These are phyloP conservation scores for Aspergillus neotritici DNA, from an alignment of 2,329 filamentous ascomycete genomes.

Conservation along the genomic window DNA sequence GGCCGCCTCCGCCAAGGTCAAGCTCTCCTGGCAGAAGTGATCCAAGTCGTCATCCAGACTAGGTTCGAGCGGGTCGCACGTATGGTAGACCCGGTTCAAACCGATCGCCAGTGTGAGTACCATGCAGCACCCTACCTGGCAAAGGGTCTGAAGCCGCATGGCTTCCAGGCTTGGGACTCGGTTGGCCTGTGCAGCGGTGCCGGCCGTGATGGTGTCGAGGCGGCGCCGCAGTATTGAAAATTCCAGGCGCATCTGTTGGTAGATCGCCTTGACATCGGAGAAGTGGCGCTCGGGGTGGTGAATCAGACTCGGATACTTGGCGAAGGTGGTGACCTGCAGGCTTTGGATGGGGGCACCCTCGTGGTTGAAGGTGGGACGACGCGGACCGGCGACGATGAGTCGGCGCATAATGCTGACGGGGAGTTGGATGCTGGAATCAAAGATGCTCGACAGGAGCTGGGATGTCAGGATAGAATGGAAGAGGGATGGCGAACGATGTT, in stretches of 20 bases:
- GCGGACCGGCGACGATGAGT: too few species aligned
- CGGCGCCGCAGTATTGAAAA: conserved; percentile 5
- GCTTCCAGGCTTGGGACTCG: background rate
- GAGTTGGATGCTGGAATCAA: conserved; percentile 17
- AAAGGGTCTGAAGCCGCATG: conserved; percentile 11
- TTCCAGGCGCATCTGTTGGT: conserved; percentile 13
- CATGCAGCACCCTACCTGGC: conserved; percentile 17
- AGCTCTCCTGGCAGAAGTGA: conserved; percentile 10
- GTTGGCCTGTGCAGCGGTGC: background rate
- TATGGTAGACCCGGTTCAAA: conserved; percentile 15
- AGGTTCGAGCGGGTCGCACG: conserved; percentile 11
- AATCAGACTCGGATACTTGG: conserved; percentile 7
- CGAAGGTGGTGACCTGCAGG: too few species aligned
- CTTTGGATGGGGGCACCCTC: too few species aligned
- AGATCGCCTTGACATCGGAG: conserved; percentile 13
- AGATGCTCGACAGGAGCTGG: conserved; percentile 19
- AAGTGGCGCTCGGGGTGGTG: conserved; percentile 10
- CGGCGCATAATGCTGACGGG: too few species aligned
- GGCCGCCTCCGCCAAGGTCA: conserved; percentile 11
- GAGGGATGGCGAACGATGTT: background rate
- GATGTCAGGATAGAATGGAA: background rate
- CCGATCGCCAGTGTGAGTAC: conserved; percentile 14
- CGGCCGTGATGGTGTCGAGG: conserved; percentile 4
- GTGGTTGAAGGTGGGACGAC: too few species aligned
- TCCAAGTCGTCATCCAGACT: conserved; percentile 9